A percentile compares a stretch with the other conserved stretches of the same genome.
These are phyloP conservation scores for Pseudogymnoascus sp. DNA, from an alignment of 2,329 filamentous ascomycete species.

Conservation along the genomic window DNA sequence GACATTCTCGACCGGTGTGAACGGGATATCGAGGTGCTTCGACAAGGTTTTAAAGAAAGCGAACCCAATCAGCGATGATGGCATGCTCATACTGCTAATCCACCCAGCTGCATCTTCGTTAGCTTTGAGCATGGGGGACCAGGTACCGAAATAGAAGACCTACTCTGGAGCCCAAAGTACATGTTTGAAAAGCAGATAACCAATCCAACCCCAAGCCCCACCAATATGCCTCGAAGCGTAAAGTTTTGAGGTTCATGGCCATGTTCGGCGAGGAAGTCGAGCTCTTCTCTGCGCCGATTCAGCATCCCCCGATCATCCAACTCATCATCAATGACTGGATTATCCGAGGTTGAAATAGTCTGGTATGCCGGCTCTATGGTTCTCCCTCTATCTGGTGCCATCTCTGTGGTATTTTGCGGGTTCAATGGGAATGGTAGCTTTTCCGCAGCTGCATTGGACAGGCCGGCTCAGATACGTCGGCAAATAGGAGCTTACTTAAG, in stretches of 20 bases:
- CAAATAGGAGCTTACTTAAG: background rate
- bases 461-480: background rate
- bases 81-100: slow-evolving; percentile 92
- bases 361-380: slow-evolving; percentile 2
- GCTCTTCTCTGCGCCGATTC: slow-evolving; percentile 22
- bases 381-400: slow-evolving; percentile 5
- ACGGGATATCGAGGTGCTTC: slow-evolving; percentile 66
- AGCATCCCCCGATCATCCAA: background rate
- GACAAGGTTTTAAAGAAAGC: slow-evolving; percentile 80
- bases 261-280: slow-evolving; percentile 23
- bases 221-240: slow-evolving; percentile 70
- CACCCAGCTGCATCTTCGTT: slow-evolving; percentile 53
- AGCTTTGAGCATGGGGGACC: background rate
- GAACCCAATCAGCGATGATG: slow-evolving; percentile 86
- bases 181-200: slow-evolving; percentile 96
- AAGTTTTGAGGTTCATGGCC: slow-evolving; percentile 55
- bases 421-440: background rate
- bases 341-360: background rate
- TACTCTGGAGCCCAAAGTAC: slow-evolving; percentile 94
- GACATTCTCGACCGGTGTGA: slow-evolving; percentile 93
- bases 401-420: background rate
- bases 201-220: slow-evolving; percentile 75
- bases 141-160: slow-evolving; percentile 39
- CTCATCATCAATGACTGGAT: background rate
- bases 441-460: background rate